These are phyloP conservation scores for Zarea fungicola DNA, from an alignment of 2,329 filamentous ascomycete genomes.

Conservation along the genomic window DNA sequence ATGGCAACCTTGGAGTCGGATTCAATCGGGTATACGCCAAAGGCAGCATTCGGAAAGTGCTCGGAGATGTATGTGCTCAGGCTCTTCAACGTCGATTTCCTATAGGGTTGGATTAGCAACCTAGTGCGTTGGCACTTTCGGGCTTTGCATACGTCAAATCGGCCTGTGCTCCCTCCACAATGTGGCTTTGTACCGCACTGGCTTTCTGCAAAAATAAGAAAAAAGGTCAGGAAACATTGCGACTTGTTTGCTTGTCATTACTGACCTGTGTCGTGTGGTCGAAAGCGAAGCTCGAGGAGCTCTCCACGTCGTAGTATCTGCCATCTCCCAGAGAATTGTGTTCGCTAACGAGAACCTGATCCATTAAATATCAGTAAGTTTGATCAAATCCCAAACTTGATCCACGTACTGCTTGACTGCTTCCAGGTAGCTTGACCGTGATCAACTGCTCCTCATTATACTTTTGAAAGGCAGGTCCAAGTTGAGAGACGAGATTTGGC, in stretches of 20 bases:
- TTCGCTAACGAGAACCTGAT: constrained; percentile 73
- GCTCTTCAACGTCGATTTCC: constrained; percentile 78
- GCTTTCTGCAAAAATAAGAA: constrained; percentile 57
- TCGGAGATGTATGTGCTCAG: constrained; percentile 73
- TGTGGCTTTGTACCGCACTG: constrained; percentile 73
- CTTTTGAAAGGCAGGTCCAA: constrained; percentile 79
- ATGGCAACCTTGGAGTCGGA: constrained; percentile 72
- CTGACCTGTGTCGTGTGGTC: constrained; percentile 74
- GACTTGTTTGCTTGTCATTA: not conserved
- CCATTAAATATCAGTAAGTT: constrained; percentile 13
- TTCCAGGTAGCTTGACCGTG: constrained; percentile 82
- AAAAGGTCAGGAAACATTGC: constrained; percentile 15
- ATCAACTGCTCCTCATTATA: constrained; percentile 96
- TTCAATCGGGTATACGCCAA: constrained; percentile 77
- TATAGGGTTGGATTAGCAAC: constrained; percentile 31
- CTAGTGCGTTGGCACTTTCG: not conserved
- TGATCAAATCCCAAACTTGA: not conserved
- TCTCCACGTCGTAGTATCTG: constrained; percentile 87
- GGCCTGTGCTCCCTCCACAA: constrained; percentile 67
- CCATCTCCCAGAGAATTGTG: constrained; percentile 77
- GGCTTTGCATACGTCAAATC: constrained; percentile 67
- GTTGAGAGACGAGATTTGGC: constrained; percentile 61
- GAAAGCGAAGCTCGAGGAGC: constrained; percentile 80
- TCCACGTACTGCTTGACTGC: constrained; percentile 53
- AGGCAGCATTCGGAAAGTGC: constrained; percentile 78